These are phyloP conservation scores for Colletotrichum cereale DNA, from an alignment of 2,329 filamentous ascomycete species.

Conservation along the genomic window DNA sequence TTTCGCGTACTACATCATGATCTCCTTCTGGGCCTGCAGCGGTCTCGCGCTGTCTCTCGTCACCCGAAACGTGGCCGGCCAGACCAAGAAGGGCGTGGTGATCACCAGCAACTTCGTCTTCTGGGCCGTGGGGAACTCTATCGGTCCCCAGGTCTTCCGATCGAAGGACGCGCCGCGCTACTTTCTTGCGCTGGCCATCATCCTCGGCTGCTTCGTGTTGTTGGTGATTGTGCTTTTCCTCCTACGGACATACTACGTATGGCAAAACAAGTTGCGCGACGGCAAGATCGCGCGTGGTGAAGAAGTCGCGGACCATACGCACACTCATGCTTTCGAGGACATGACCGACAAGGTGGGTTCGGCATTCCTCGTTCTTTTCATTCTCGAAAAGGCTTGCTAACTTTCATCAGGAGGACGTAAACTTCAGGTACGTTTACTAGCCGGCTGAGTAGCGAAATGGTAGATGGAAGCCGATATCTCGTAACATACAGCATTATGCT, in stretches of 20 bases:
- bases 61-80: constrained; percentile 56
- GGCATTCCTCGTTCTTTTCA: constrained; percentile 52
- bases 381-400: neutral
- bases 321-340: constrained; percentile 69
- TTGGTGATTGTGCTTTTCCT: constrained; percentile 17
- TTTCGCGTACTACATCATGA: constrained; percentile 58
- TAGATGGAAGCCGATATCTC: too few species aligned
- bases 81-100: constrained; percentile 58
- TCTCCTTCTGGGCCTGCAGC: constrained; percentile 56
- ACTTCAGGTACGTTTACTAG: constrained; percentile 30
- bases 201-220: constrained; percentile 22
- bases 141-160: constrained; percentile 55
- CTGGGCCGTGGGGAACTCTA: constrained; percentile 58
- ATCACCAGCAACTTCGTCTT: constrained; percentile 56
- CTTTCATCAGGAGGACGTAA: constrained; percentile 22
- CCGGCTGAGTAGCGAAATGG: neutral
- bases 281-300: constrained; percentile 26
- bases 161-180: constrained; percentile 52
- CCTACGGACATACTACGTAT: constrained; percentile 27
- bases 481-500: neutral
- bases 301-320: constrained; percentile 13
- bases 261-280: constrained; percentile 32
- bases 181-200: constrained; percentile 20
- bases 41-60: constrained; percentile 58
- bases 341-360: constrained; percentile 72